Evolutionary conservation across 768 basidiomycete genomes (phyloP), one percentile per base, ranked within the genome.

Genomic region (Podaxis carcinomalis): DNA sequence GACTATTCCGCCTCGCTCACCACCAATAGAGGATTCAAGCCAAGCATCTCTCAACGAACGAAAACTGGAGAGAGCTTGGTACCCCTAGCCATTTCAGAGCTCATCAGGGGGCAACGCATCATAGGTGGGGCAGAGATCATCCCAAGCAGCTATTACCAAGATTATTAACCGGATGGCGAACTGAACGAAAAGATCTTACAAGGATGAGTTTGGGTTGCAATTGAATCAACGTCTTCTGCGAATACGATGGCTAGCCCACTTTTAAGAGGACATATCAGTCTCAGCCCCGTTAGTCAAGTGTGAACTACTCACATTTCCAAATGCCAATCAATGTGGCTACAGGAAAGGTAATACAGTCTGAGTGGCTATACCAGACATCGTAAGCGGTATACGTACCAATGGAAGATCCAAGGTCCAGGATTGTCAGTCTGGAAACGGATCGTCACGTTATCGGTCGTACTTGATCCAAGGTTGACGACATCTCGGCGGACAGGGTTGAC

Each of bases 351-450:
- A 19, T 44, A 19, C 16, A 44, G 6, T 44, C 9, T 5, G 19
- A 6, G 14, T 4, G 14, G 42, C n/a, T 44, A 6, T 19, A 16
- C 21, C 7, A 32, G 32, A 32, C 32, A 21, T 44, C 19, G n/a
- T 16, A 19, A 16, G n/a, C 16, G 39, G 14, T 28, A n/a, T 7
- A 82, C 65, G 4, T 39, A 76, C 75, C 76, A 77, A 56, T 77
- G 76, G 21, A 77, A 62, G 56, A 77, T 68, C 75, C 76, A 78
- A 6, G 76, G 75, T 0, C 76, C 75, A 23, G 74, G 59, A 60
- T 77, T 89, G 69, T 90, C 83, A 2, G 87, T 83, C 13, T 72
- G 68, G 74, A 85, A 88, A 23, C 85, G 79, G 57, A 88, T 76
- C 1, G 79, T 81, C n/a, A 80, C 67, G 35, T 68, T 65, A 27